phyloP scores from a whole-genome alignment of 768 basidiomycete species.

The Mycena maculata region DNA sequence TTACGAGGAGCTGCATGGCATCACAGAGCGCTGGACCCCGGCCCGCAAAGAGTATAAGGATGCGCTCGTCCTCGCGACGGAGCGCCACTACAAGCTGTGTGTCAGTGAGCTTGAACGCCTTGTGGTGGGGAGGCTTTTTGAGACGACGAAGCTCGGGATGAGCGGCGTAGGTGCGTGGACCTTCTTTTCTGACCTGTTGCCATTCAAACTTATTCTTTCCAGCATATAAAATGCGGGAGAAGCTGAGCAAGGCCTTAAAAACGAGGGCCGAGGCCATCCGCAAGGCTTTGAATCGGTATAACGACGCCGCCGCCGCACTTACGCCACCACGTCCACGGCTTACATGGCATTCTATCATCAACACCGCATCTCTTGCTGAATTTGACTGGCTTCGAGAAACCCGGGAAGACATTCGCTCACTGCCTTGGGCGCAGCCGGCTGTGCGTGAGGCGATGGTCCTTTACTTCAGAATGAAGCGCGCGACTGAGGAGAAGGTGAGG shows the following conservation, averaged over 20 bases:
- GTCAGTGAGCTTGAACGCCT: no score
- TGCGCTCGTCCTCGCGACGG: background rate
- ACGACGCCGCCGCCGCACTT: constrained; percentile 20
- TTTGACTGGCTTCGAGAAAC: constrained; percentile 33
- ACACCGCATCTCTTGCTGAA: constrained; percentile 36
- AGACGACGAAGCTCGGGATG: no score
- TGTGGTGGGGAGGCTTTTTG: no score
- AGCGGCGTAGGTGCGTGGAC: no score
- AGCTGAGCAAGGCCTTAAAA: constrained; percentile 30
- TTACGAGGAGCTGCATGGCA: background rate
- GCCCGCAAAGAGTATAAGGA: background rate
- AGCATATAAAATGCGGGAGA: constrained; percentile 34
- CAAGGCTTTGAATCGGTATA: constrained; percentile 26
- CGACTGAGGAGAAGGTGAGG: constrained; percentile 36
- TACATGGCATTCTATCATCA: constrained; percentile 31
- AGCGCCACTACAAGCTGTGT: constrained; percentile 16
- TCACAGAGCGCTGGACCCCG: background rate
- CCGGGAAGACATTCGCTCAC: constrained; percentile 12
- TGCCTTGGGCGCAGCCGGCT: constrained; percentile 24
- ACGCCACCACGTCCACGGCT: constrained; percentile 17
- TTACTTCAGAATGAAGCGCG: constrained; percentile 29
- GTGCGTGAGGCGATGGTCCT: constrained; percentile 12
- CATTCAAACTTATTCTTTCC: background rate
- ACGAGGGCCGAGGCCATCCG: constrained; percentile 28
- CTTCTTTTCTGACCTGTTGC: background rate